These are phyloP conservation scores for Auricularia heimuer DNA, from an alignment of 768 basidiomycete genomes.

Conservation along the genomic window DNA sequence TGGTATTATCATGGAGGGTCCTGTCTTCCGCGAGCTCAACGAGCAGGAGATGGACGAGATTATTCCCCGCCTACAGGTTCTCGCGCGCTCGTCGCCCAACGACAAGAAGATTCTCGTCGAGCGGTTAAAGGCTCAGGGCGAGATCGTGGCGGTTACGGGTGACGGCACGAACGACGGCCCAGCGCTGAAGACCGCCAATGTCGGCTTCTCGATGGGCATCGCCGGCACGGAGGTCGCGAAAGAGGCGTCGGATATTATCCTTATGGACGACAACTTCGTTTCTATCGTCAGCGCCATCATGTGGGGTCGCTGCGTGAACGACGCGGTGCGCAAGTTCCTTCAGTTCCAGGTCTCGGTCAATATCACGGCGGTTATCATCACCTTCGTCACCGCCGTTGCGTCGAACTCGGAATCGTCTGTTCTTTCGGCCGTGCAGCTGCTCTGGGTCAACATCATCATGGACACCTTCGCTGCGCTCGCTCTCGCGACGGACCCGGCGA, in stretches of 20 bases:
- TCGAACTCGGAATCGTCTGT: constrained; percentile 70
- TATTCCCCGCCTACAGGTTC: constrained; percentile 87
- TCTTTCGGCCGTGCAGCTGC: constrained; percentile 89
- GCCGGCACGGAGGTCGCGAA: constrained; percentile 98
- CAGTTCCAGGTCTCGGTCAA: constrained; percentile 95
- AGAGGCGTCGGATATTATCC: constrained; percentile 96
- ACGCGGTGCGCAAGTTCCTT: constrained; percentile 93
- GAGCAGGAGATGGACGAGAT: constrained; percentile 66
- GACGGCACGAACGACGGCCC: constrained; percentile 98
- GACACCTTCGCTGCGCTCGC: constrained; percentile 97
- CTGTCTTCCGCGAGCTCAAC: constrained; percentile 74
- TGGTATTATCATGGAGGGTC: constrained; percentile 97
- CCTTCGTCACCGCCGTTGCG: constrained; percentile 82
- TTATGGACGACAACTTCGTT: constrained; percentile 96
- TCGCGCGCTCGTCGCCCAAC: constrained; percentile 94
- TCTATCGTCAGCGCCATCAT: constrained; percentile 97
- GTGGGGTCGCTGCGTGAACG: constrained; percentile 99
- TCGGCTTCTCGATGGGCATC: constrained; percentile 96
- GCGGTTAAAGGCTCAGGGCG: constrained; percentile 75
- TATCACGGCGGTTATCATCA: constrained; percentile 90
- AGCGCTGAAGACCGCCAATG: constrained; percentile 88
- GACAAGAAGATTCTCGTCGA: constrained; percentile 93
- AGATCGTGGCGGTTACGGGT: constrained; percentile 92
- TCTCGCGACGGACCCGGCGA: constrained; percentile 92
- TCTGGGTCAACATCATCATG: constrained; percentile 99